Conservation (phyloP, 768 basidiomycete genomes). For the Gloeophyllum trabeum region DNA sequence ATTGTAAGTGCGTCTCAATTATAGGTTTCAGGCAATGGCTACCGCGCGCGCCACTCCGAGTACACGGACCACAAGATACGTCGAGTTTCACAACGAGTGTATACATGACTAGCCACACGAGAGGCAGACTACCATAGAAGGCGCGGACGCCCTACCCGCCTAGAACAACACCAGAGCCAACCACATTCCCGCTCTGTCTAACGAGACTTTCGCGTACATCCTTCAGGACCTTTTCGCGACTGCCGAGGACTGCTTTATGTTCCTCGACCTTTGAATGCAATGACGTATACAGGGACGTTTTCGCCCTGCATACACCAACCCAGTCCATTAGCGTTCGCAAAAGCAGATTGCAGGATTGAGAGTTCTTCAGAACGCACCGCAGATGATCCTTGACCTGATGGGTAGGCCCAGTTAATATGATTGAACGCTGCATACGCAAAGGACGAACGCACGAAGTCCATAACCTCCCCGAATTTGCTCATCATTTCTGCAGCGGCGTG, state of each 20-base stretch:
- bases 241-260: conserved; percentile 26
- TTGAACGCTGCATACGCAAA: not conserved
- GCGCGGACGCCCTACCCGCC: too few relatives aligned
- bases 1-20: too few relatives aligned
- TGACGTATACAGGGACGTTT: conserved; percentile 33
- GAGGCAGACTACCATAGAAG: too few relatives aligned
- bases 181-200: conserved; percentile 26
- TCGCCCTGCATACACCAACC: conserved; percentile 21
- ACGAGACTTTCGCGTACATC: conserved; percentile 26
- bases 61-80: too few relatives aligned
- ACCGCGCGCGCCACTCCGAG: too few relatives aligned
- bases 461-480: conserved; percentile 27
- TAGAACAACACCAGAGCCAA: conserved; percentile 17
- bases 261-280: conserved; percentile 29
- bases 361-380: too few relatives aligned
- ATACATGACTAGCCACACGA: too few relatives aligned
- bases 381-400: conserved; percentile 34
- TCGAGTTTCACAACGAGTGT: too few relatives aligned
- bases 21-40: too few relatives aligned
- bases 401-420: not conserved
- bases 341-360: not conserved
- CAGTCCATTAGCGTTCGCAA: not conserved
- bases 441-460: conserved; percentile 34
- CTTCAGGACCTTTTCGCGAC: conserved; percentile 28
- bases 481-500: conserved; percentile 22